Base-by-base conservation (phyloP, 768 basidiomycete genomes). In the Sarcomyxa edulis region DNA sequence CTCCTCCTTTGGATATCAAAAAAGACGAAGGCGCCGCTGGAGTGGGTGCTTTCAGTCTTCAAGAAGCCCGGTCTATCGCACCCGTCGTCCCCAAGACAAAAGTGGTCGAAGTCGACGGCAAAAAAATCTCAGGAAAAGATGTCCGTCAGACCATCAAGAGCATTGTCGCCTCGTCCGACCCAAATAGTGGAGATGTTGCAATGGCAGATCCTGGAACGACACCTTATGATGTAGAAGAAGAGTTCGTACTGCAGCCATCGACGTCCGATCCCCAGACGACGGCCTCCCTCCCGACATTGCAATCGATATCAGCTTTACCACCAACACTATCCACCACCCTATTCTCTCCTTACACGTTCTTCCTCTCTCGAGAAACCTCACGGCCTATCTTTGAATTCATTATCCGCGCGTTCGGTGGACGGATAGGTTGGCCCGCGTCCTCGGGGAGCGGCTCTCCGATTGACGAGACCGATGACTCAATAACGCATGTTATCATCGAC, bases 401-500 rank as follows among this genome's bases (percentile, higher is more conserved):
- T 45, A 74, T 97, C 29, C 84, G 91, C 14, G 83, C 88, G 10
- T 92, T 92, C 58, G 95, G 94, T 30, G 96, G 94, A 16, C 78
- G 80, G 32, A 81, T 96, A 49, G 90, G 95, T 29, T 96, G 93
- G 93, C 79, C 89, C 26, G 50, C 71, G 23, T 81, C 88, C 4
- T 82, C 84, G 31, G 93, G 91, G 22, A 69, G 74, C 40, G 90
- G 90, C 15, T 92, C 91, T 3, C 83, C 88, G 0, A 70, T 84
- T 50, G 71, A 78, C 22, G 88, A 90, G 61, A 64, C 63, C 34
- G 91, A 96, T 55, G 72, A 80, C 28, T 74, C 75, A 9, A 93
- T 99, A 51, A 98, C 96, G 1, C 96, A 98, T 62, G 82, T 98
- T 45, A 80, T 99, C 50, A 84, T 96, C 50, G 96, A 99, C 58